Percentiles rank a stretch among this genome's conserved stretches.
These are phyloP conservation scores for Lactarius akahatsu DNA, from an alignment of 768 basidiomycete species.

Conservation along the genomic window DNA sequence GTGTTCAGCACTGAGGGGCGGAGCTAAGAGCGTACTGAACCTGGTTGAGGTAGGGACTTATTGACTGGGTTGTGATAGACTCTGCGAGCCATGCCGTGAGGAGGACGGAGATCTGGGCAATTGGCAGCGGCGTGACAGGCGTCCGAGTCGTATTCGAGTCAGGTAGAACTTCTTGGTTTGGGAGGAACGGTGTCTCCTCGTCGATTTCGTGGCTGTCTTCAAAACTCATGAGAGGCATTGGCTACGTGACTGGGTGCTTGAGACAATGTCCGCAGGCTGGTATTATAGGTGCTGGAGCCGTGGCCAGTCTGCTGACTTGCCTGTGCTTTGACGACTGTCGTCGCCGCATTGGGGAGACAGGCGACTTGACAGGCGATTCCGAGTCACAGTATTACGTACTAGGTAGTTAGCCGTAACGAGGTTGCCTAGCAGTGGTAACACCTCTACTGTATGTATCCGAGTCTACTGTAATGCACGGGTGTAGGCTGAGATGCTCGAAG, in stretches of 20 bases:
- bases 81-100: background rate
- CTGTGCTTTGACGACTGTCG: too few relatives aligned
- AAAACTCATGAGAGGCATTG: background rate
- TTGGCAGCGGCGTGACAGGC: background rate
- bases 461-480: too few relatives aligned
- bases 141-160: background rate
- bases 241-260: too few relatives aligned
- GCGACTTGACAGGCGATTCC: too few relatives aligned
- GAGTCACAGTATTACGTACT: too few relatives aligned
- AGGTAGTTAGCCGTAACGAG: too few relatives aligned
- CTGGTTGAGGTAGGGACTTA: background rate
- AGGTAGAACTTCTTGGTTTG: background rate
- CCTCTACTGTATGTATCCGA: too few relatives aligned
- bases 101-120: background rate
- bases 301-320: too few relatives aligned
- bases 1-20: background rate
- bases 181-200: background rate
- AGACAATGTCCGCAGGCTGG: background rate
- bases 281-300: too few relatives aligned
- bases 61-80: background rate
- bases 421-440: too few relatives aligned
- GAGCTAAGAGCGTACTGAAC: background rate
- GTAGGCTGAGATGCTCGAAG: too few relatives aligned
- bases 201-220: background rate
- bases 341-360: too few relatives aligned